Conservation (phyloP, 257 asterid species). For the Capsicum rhomboideum region DNA sequence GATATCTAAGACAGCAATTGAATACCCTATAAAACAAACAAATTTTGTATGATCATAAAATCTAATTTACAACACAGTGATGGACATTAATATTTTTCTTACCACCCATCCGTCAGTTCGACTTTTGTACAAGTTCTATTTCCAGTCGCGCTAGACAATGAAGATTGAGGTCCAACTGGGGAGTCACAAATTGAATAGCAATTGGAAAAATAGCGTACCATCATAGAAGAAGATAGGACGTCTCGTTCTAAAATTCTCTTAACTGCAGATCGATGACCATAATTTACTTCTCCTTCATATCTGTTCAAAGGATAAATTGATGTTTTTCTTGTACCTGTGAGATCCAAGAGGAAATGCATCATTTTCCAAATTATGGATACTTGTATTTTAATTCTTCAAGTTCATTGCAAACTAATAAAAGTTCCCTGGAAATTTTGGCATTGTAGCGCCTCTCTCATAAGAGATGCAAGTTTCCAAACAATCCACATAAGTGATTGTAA, state of each 20-base stretch:
- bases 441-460: conserved; percentile 86
- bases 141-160: conserved; percentile 20
- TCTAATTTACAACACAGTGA: neutral
- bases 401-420: conserved; percentile 25
- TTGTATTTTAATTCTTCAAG: conserved; percentile 16
- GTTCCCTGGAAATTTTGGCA: conserved; percentile 51
- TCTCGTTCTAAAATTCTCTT: conserved; percentile 85
- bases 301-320: conserved; percentile 26
- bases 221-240: conserved; percentile 61
- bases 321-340: conserved; percentile 6
- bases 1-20: conserved; percentile 67
- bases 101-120: conserved; percentile 97
- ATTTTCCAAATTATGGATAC: conserved; percentile 17
- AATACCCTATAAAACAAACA: conserved; percentile 57
- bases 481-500: conserved; percentile 45
- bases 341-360: conserved; percentile 14
- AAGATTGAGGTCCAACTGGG: conserved; percentile 25
- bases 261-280: conserved; percentile 87
- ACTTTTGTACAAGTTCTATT: conserved; percentile 32
- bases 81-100: conserved; percentile 18
- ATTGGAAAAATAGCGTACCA: conserved; percentile 84
- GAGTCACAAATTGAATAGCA: conserved; percentile 26
- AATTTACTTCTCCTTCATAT: conserved; percentile 89
- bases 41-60: conserved; percentile 6
- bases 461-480: conserved; percentile 89